Percentiles rank a stretch among this genome's conserved stretches.
These are phyloP conservation scores for Mucor velutinosus DNA, from an alignment of 371 early-diverging fungal species.

Conservation along the genomic window DNA sequence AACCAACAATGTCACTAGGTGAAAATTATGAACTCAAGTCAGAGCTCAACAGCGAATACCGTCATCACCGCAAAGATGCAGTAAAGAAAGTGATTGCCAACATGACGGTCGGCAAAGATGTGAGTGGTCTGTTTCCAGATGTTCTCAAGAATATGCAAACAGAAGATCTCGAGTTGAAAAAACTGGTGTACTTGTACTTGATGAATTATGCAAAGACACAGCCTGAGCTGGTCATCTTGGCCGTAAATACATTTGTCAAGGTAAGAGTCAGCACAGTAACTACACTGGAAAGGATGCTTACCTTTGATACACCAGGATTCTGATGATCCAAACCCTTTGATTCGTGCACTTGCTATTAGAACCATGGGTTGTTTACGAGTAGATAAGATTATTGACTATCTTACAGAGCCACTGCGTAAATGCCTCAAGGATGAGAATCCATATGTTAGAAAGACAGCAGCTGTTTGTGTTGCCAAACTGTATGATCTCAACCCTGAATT, in stretches of 20 bases:
- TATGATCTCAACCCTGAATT: constrained; percentile 78
- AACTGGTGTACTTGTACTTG: constrained; percentile 90
- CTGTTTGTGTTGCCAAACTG: constrained; percentile 75
- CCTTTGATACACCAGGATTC: constrained; percentile 71
- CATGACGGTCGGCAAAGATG: constrained; percentile 91
- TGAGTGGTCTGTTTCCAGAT: constrained; percentile 88
- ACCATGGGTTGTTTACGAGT: constrained; percentile 96
- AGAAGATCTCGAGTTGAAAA: constrained; percentile 95
- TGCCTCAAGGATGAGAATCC: constrained; percentile 60
- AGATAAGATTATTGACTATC: constrained; percentile 91
- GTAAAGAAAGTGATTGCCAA: constrained; percentile 96
- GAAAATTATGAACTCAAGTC: constrained; percentile 96
- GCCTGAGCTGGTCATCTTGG: constrained; percentile 96
- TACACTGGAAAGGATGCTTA: background rate
- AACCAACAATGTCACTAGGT: constrained; percentile 52
- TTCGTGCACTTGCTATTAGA: constrained; percentile 95
- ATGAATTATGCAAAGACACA: constrained; percentile 95
- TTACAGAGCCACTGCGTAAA: constrained; percentile 81
- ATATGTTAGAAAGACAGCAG: constrained; percentile 30
- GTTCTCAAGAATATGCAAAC: constrained; percentile 99
- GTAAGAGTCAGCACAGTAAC: constrained; percentile 37
- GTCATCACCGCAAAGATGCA: constrained; percentile 93
- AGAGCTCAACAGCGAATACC: constrained; percentile 95
- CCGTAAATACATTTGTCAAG: constrained; percentile 96
- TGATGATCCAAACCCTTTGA: constrained; percentile 91